Evolutionary conservation across 306 rosid species (phyloP).

Genomic region (Lotus japonicus): DNA sequence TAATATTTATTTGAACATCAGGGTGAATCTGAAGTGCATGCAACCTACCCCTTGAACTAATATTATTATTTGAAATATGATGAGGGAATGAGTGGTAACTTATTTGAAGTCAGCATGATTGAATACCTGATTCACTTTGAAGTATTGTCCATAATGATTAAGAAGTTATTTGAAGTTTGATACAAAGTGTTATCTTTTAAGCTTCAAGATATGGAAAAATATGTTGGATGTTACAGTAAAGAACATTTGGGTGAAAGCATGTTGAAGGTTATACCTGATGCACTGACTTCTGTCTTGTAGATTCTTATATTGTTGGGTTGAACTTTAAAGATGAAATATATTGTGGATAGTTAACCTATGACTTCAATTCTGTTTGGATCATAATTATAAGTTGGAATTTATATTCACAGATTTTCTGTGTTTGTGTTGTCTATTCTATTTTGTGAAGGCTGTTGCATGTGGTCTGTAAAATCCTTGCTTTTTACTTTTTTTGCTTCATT

Average conservation of each 20-base stretch:
- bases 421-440: not conserved
- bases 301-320: not conserved
- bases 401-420: not conserved
- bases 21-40: not conserved
- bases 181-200: not conserved
- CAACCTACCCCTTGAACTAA: not conserved
- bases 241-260: not conserved
- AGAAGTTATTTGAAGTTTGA: not conserved
- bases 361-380: not conserved
- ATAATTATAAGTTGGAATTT: not conserved
- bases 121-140: conserved; percentile 6
- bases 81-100: not conserved
- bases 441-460: not conserved
- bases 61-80: not conserved
- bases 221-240: not conserved
- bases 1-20: not conserved
- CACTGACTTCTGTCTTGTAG: not conserved
- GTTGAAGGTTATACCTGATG: not conserved
- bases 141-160: not conserved
- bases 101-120: conserved; percentile 1
- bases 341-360: not conserved
- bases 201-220: not conserved
- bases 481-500: not conserved
- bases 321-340: not conserved
- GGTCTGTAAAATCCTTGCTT: not conserved